Evolutionary conservation across 352 stramenopile genomes (phyloP).

Genomic region (Phytophthora fragariaefolia): DNA sequence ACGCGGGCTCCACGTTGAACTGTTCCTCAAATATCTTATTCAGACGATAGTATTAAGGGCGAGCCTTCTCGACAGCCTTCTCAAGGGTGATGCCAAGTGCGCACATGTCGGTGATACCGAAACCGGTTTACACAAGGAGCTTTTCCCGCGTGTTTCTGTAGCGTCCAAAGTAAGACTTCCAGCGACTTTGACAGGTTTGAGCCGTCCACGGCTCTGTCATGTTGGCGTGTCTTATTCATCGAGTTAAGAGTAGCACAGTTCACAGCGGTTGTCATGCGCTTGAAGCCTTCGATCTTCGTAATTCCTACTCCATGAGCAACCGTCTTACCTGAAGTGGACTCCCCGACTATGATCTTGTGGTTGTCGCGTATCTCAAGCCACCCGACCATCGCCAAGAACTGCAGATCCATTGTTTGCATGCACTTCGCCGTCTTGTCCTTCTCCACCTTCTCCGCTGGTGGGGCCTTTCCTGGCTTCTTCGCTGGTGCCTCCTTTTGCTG

Average conservation of each 20-base stretch:
- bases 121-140: constrained; percentile 4
- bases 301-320: too few species aligned
- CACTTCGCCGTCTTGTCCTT: too few species aligned
- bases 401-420: not conserved
- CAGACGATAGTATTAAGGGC: constrained; percentile 1
- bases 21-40: constrained; percentile 3
- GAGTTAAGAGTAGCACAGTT: too few species aligned
- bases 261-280: constrained; percentile 4
- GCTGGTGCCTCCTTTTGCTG: too few species aligned
- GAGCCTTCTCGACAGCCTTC: not conserved
- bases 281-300: constrained; percentile 6
- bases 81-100: not conserved
- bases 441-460: too few species aligned
- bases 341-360: constrained; percentile 2
- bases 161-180: constrained; percentile 7
- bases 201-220: too few species aligned
- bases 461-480: too few species aligned
- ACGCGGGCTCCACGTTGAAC: constrained; percentile 3
- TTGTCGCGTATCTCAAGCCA: constrained; percentile 6
- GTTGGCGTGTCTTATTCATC: too few species aligned
- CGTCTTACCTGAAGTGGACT: too few species aligned
- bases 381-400: not conserved
- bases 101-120: not conserved
- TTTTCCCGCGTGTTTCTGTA: not conserved
- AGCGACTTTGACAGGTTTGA: constrained; percentile 11